Conservation (phyloP, 371 early-diverging fungal species). For the Encephalitozoon hellem region DNA sequence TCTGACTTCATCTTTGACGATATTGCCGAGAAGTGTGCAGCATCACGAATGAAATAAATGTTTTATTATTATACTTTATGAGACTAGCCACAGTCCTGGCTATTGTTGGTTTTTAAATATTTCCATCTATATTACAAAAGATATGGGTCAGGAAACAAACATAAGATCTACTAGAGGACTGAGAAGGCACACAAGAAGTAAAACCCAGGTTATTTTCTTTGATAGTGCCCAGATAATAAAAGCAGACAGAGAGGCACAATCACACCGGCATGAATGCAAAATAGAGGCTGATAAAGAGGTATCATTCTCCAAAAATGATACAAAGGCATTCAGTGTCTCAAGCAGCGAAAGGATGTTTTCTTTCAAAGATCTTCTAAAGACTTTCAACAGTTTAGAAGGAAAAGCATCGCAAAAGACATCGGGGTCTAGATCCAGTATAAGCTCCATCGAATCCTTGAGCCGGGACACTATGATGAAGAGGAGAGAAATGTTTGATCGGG, state of each 20-base stretch:
- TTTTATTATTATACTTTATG: not conserved
- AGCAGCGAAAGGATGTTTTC: not conserved
- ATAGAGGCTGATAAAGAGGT: not conserved
- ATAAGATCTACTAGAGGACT: not conserved
- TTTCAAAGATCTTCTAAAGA: constrained; percentile 31
- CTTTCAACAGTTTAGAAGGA: constrained; percentile 22
- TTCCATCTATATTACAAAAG: not conserved
- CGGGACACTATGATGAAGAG: not conserved
- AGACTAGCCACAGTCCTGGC: not conserved
- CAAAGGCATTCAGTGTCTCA: not conserved
- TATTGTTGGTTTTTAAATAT: not conserved
- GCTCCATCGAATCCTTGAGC: not conserved
- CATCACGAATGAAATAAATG: constrained; percentile 20
- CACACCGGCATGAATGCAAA: not conserved
- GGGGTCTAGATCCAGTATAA: not conserved
- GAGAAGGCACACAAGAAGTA: not conserved
- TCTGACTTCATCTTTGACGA: constrained; percentile 24
- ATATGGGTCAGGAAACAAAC: not conserved
- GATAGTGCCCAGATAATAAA: not conserved
- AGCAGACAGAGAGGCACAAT: no score
- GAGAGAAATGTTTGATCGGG: not conserved
- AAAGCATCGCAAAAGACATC: not conserved
- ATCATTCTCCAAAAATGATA: no score
- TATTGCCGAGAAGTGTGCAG: constrained; percentile 23
- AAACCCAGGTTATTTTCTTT: not conserved